phyloP scores from a whole-genome alignment of 768 basidiomycete genomes.

The Obba rivulosa region DNA sequence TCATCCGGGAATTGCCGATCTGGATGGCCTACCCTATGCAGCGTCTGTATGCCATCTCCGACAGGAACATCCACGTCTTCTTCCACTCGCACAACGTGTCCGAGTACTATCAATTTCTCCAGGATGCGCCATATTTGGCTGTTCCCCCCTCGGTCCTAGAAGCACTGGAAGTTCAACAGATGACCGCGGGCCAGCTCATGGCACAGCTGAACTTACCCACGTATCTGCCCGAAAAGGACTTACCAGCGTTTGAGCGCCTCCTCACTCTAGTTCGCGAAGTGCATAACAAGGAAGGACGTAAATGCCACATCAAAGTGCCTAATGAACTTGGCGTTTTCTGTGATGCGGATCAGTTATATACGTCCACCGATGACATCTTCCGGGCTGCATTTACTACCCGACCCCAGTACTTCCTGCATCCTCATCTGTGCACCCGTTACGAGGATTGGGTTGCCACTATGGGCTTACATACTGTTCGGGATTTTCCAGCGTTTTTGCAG shows the following conservation, averaged over 20 bases:
- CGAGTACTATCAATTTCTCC: neutral
- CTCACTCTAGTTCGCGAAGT: neutral
- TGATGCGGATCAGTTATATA: conserved; percentile 1
- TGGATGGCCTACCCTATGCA: neutral
- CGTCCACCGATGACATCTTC: neutral
- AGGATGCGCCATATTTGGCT: neutral
- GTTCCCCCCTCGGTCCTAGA: neutral
- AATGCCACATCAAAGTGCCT: conserved; percentile 1
- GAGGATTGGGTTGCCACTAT: conserved; percentile 22
- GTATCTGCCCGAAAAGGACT: neutral
- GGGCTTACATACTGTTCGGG: conserved; percentile 29
- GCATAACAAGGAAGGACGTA: neutral
- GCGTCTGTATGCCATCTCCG: neutral
- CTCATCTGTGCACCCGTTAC: conserved; percentile 21
- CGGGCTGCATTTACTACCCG: neutral
- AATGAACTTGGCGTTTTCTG: neutral
- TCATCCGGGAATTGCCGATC: neutral
- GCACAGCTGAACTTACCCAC: neutral
- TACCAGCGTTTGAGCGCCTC: neutral
- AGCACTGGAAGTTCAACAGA: neutral
- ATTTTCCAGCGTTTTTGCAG: conserved; percentile 29
- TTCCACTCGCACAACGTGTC: neutral
- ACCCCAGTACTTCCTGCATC: conserved; percentile 28
- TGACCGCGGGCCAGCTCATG: neutral
- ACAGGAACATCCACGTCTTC: neutral